These are phyloP conservation scores for Ustilago nuda DNA, from an alignment of 1,284 basidiomycete species.

Conservation along the genomic window DNA sequence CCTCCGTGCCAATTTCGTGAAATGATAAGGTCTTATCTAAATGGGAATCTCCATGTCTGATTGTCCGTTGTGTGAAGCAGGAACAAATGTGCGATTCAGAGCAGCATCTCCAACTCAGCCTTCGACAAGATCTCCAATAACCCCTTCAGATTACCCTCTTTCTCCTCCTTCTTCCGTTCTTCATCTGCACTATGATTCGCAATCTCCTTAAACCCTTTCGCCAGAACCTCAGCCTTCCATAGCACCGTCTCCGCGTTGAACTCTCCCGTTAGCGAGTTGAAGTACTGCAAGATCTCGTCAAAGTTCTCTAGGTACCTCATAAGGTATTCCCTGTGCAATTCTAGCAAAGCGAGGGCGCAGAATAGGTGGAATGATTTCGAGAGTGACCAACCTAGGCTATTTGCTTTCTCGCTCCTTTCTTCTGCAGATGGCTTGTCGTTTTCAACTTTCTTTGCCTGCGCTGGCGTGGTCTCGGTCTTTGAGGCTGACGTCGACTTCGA, in stretches of 20 bases:
- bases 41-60: background rate
- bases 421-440: background rate
- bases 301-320: conserved; percentile 89
- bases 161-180: background rate
- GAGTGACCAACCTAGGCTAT: conserved; percentile 9
- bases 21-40: background rate
- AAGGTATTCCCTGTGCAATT: conserved; percentile 92
- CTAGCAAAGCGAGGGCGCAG: conserved; percentile 89
- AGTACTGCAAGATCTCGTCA: conserved; percentile 69
- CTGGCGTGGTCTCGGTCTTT: background rate
- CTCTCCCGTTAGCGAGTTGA: conserved; percentile 51
- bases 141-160: background rate
- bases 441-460: background rate
- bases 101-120: conserved; percentile 14
- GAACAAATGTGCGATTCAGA: background rate
- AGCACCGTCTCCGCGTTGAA: conserved; percentile 41
- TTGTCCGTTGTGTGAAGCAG: background rate
- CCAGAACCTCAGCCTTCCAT: conserved; percentile 49
- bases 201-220: conserved; percentile 32
- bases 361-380: conserved; percentile 85
- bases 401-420: background rate
- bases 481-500: background rate
- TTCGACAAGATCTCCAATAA: conserved; percentile 13
- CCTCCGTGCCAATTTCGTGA: background rate
- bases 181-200: background rate